A percentile compares a stretch with the other conserved stretches of the same genome.
phyloP scores from a whole-genome alignment of 1,284 basidiomycete genomes.

The Wolfiporia cocos region DNA sequence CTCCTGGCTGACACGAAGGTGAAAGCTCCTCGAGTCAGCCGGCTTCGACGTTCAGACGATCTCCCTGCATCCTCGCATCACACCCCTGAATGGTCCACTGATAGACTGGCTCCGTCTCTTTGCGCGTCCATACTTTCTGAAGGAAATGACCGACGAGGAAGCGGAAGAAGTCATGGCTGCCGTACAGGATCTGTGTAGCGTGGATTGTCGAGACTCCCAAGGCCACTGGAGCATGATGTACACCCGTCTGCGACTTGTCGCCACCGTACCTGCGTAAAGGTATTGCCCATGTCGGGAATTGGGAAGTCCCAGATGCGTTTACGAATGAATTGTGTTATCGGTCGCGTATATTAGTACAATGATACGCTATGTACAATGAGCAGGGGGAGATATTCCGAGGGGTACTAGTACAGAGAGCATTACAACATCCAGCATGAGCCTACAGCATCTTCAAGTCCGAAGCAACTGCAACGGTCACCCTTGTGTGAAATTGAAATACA shows the following conservation, averaged over 20 bases:
- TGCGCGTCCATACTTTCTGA: conserved; percentile 49
- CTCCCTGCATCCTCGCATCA: conserved; percentile 62
- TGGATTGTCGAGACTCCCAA: conserved; percentile 52
- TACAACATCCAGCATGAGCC: neutral
- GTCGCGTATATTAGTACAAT: too few relatives aligned
- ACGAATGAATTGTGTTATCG: too few relatives aligned
- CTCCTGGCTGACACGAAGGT: too few relatives aligned
- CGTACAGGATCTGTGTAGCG: conserved; percentile 49
- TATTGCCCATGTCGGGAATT: too few relatives aligned
- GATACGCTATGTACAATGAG: neutral
- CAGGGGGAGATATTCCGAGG: neutral
- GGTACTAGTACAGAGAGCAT: neutral
- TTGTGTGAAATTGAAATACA: too few relatives aligned
- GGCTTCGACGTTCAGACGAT: conserved; percentile 53
- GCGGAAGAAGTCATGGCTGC: conserved; percentile 59
- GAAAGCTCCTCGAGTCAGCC: conserved; percentile 48
- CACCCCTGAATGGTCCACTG: conserved; percentile 57
- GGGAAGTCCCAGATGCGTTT: too few relatives aligned
- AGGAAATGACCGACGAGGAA: conserved; percentile 43
- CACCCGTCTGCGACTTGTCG: conserved; percentile 9
- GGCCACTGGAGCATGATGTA: conserved; percentile 45
- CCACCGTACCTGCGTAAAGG: neutral
- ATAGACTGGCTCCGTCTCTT: conserved; percentile 71
- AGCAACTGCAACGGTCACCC: neutral
- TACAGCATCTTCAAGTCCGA: neutral